These are phyloP conservation scores for Cyphellophora europaea DNA, from an alignment of 2,329 filamentous ascomycete species.

Conservation along the genomic window DNA sequence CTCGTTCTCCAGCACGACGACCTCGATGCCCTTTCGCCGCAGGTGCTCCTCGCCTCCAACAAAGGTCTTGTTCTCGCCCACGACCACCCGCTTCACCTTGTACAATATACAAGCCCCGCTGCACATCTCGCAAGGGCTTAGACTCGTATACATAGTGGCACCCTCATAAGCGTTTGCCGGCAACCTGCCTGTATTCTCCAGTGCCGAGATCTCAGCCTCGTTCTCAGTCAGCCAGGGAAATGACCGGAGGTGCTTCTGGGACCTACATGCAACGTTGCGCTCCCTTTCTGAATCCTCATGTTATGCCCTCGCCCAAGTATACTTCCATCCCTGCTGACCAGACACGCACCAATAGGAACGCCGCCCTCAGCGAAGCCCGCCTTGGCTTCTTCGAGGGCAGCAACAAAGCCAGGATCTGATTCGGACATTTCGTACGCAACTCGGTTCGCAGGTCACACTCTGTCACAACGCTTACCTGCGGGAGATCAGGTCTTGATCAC, in stretches of 20 bases:
- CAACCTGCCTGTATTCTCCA: constrained; percentile 64
- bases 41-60: constrained; percentile 65
- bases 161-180: constrained; percentile 60
- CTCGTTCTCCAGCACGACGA: constrained; percentile 58
- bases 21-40: constrained; percentile 57
- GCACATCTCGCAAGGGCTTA: constrained; percentile 75
- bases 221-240: background rate
- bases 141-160: constrained; percentile 74
- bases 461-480: too few relatives aligned
- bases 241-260: constrained; percentile 1
- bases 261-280: constrained; percentile 61
- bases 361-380: constrained; percentile 47
- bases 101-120: constrained; percentile 70
- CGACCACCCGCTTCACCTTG: constrained; percentile 62
- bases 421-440: too few relatives aligned
- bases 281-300: constrained; percentile 63
- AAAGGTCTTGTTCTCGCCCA: constrained; percentile 70
- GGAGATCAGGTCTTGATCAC: too few relatives aligned
- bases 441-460: too few relatives aligned
- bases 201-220: constrained; percentile 66
- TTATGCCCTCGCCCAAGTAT: constrained; percentile 67
- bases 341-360: constrained; percentile 47
- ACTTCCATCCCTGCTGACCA: constrained; percentile 60
- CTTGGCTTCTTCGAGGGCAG: constrained; percentile 49
- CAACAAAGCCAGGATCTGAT: constrained; percentile 44